Evolutionary conservation across 2,329 filamentous ascomycete genomes (phyloP).

Genomic region (Ascosphaera apis): DNA sequence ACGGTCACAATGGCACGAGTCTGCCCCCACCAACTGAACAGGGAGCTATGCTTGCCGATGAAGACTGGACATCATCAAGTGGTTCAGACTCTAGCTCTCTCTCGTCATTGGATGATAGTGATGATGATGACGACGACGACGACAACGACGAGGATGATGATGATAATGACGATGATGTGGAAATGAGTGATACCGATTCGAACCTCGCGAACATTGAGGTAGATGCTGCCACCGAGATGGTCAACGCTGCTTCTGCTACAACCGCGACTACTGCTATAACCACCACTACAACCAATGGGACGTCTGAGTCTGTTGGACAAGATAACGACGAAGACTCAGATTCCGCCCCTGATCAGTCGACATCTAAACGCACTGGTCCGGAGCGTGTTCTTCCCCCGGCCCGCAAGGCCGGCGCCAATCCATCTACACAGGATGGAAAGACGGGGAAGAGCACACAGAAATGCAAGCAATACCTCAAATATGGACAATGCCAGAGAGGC

Average conservation of each 20-base stretch:
- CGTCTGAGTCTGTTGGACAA: slow-evolving; percentile 1
- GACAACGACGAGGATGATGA: too few relatives aligned
- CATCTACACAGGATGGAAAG: slow-evolving; percentile 13
- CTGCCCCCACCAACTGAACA: neutral
- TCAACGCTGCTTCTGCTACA: slow-evolving; percentile 1
- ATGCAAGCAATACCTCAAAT: slow-evolving; percentile 20
- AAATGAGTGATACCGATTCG: too few relatives aligned
- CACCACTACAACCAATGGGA: too few relatives aligned
- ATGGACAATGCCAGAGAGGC: slow-evolving; percentile 20
- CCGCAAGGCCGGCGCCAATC: too few relatives aligned
- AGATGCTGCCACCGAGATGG: slow-evolving; percentile 1
- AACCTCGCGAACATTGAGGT: neutral
- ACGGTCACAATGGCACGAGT: neutral
- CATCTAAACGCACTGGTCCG: slow-evolving; percentile 18
- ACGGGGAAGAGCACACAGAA: slow-evolving; percentile 6
- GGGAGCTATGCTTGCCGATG: slow-evolving; percentile 1
- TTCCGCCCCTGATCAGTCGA: slow-evolving; percentile 19
- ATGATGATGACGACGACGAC: slow-evolving; percentile 1
- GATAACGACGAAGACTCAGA: slow-evolving; percentile 9
- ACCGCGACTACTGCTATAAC: neutral
- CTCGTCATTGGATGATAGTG: slow-evolving; percentile 7
- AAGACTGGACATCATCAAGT: slow-evolving; percentile 19
- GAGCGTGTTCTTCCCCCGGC: slow-evolving; percentile 18
- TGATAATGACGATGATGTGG: too few relatives aligned
- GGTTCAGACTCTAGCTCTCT: slow-evolving; percentile 10